Conservation (phyloP, 2,329 filamentous ascomycete genomes). For the Microthyrium microscopicum region DNA sequence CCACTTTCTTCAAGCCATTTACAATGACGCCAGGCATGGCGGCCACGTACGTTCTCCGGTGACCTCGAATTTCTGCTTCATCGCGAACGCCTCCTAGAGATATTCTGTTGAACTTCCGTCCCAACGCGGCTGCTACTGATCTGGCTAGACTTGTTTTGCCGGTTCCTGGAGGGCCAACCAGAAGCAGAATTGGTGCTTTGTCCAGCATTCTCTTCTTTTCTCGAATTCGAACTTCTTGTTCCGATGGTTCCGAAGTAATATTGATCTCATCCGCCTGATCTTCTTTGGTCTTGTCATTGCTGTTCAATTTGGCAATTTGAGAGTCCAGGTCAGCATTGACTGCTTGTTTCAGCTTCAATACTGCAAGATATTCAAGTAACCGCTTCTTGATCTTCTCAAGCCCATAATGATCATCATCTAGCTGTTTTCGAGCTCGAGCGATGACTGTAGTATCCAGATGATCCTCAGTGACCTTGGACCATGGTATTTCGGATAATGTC, state of each 20-base stretch:
- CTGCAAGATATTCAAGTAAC: conserved; percentile 84
- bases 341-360: conserved; percentile 86
- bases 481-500: conserved; percentile 85
- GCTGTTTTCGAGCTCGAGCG: conserved; percentile 63
- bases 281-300: conserved; percentile 18
- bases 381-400: conserved; percentile 96
- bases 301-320: conserved; percentile 43
- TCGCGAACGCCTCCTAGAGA: conserved; percentile 90
- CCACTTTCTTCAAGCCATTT: conserved; percentile 85
- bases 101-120: conserved; percentile 91
- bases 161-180: conserved; percentile 84
- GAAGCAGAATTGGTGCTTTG: conserved; percentile 86
- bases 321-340: conserved; percentile 70
- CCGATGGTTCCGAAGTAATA: conserved; percentile 7
- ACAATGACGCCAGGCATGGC: conserved; percentile 97
- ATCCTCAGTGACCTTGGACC: conserved; percentile 72
- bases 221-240: conserved; percentile 54
- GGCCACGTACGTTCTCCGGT: conserved; percentile 88
- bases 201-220: conserved; percentile 75
- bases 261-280: conserved; percentile 32
- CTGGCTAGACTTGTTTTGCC: conserved; percentile 93
- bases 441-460: conserved; percentile 69
- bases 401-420: conserved; percentile 93
- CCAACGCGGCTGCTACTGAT: conserved; percentile 79
- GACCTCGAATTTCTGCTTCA: conserved; percentile 90